Percentiles rank a stretch among this genome's conserved stretches.
These are phyloP conservation scores for Nakazawaea anatomiae DNA, from an alignment of 805 yeast species.

Conservation along the genomic window DNA sequence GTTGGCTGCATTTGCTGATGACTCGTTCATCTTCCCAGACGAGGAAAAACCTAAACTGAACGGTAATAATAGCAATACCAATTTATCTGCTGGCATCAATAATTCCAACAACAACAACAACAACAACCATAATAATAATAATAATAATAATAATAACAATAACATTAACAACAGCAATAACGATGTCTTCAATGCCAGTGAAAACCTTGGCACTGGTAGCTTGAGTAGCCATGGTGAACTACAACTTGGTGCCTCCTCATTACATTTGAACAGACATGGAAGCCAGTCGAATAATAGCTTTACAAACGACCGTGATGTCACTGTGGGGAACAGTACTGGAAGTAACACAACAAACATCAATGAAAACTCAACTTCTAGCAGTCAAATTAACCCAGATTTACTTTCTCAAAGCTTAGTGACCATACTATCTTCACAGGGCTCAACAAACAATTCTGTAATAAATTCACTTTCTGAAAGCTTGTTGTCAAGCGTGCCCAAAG, in stretches of 20 bases:
- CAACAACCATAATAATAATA: not conserved
- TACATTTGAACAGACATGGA: conserved; percentile 5
- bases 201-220: not conserved
- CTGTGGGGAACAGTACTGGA: conserved; percentile 6
- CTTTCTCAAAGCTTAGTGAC: conserved; percentile 10
- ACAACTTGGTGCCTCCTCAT: not conserved
- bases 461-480: conserved; percentile 22
- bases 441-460: conserved; percentile 3
- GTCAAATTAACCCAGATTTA: conserved; percentile 2
- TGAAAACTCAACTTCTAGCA: not conserved
- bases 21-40: conserved; percentile 73
- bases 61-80: conserved; percentile 15
- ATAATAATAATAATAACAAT: conserved; percentile 5
- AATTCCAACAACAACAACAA: not conserved
- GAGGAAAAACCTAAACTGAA: conserved; percentile 57
- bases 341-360: not conserved
- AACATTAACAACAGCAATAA: not conserved
- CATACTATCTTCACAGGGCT: conserved; percentile 8
- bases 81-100: conserved; percentile 4
- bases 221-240: not conserved
- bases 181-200: not conserved
- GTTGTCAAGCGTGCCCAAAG: conserved; percentile 45
- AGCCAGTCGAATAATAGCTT: conserved; percentile 15
- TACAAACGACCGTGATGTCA: conserved; percentile 17
- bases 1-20: conserved; percentile 79